Evolutionary conservation across 2,329 filamentous ascomycete species (phyloP), one percentile per base, ranked within the genome.

Genomic region (Trichoderma gracile): DNA sequence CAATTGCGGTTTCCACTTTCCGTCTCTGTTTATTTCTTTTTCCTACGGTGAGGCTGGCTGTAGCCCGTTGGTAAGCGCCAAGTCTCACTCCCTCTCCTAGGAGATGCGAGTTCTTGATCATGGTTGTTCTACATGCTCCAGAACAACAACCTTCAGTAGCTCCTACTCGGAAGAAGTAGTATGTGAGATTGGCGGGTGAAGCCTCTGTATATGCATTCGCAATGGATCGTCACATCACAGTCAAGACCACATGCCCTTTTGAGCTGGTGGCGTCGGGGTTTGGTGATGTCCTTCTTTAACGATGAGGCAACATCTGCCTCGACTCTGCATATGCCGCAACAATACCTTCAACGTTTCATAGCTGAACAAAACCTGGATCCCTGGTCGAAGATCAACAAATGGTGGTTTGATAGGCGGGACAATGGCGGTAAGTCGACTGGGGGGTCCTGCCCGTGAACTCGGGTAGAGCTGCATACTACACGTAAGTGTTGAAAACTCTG

Each of bases 341-440:
- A 33, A 8, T 10, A 14, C 17, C 2, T 30, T 15, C 27, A 7
- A 33, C 3, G 27, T 2, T 52, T 6, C 27, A 17, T 5, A 33
- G 49, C 10, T 52, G 10, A 4, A 33, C 21, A 15, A 12, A n/a
- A 17, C 8, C 38, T 40, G 38, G 19, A 54, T 54, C 52, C 52
- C 30, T 23, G 10, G 21, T 8, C 2, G 19, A 23, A 19, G 21
- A 3, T 23, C n/a, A 19, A 23, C n/a, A 6, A 40, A 54, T 40
- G 52, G 52, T 38, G 33, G 8, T 38, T 54, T 53, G 30, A 40
- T 10, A 15, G 14, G n/a, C 3, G 12, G 52, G 30, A 54, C 52
- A 54, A 54, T 54, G 52, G 52, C 52, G 52, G 52, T 54, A 54
- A 54, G 30, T 40, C 30, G 33, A 40, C 52, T 10, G 30, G 14